phyloP scores from a whole-genome alignment of 2,329 filamentous ascomycete genomes.

The Paramyrothecium roridum region DNA sequence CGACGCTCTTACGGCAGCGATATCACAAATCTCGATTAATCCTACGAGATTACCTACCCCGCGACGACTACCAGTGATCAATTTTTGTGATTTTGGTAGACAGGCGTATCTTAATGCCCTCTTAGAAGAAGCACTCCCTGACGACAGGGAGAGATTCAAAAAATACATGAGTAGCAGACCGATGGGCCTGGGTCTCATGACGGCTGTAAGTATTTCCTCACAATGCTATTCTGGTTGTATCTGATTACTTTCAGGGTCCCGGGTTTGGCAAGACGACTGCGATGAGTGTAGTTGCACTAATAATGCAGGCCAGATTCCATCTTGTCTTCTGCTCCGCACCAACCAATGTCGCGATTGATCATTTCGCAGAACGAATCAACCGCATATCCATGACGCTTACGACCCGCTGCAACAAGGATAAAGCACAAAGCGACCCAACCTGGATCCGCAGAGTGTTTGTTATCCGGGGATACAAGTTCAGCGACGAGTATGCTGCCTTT shows the following conservation, averaged over 20 bases:
- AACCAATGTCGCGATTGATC: neutral
- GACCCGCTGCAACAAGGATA: neutral
- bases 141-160: conserved; percentile 7
- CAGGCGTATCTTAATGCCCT: neutral
- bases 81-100: conserved; percentile 2
- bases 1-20: neutral
- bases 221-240: no score
- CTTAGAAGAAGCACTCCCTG: neutral
- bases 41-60: no score
- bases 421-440: fast-evolving
- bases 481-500: conserved; percentile 4
- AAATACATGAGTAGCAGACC: conserved; percentile 7
- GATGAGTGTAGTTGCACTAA: conserved; percentile 1
- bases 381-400: neutral
- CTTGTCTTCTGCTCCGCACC: conserved; percentile 6
- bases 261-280: conserved; percentile 11
- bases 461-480: neutral
- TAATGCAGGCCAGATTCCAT: conserved; percentile 6
- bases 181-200: conserved; percentile 9
- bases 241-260: conserved; percentile 4
- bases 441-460: neutral
- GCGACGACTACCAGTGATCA: neutral
- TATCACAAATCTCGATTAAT: no score
- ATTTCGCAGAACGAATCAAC: conserved; percentile 6
- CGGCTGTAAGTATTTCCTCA: conserved; percentile 12